Evolutionary conservation across 352 stramenopile genomes (phyloP), one percentile per base, ranked within the genome.

Genomic region (Saprolegnia diclina): DNA sequence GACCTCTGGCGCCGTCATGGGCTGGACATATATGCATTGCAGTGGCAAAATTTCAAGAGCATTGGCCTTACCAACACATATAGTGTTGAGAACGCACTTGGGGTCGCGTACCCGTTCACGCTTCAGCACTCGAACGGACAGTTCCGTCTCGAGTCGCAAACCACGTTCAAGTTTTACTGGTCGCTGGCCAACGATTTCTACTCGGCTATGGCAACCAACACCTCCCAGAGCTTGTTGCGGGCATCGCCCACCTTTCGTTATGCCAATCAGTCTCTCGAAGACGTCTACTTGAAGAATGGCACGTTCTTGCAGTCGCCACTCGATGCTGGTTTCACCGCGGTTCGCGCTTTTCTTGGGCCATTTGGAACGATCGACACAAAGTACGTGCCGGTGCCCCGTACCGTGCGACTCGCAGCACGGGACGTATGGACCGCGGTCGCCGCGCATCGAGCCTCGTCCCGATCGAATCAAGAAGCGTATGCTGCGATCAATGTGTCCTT

Each of bases 41-140:
- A 57, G 50, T 57, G 50, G 50, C 50, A 57, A 24, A 57, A 57
- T 57, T 57, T 26, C 26, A 57, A 57, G 21, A 32, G 13, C 4
- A 57, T 57, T 57, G 50, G 50, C 14, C n/a, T 57, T 7, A 26
- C 7, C 19, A 57, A 35, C 21, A 24, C 21, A 26, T 57, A 57
- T 24, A 32, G 19, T 32, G 26, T 57, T 9, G 21, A 18, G 16
- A 57, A 57, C 26, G 21, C 21, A 18, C 29, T 32, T 24, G 50
- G 50, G 1, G 50, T 56, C 26, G 24, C 50, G n/a, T 56, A 35
- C 26, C 50, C 50, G n/a, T 24, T 56, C 50, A 56, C 50, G 13
- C 4, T 56, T 1, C 50, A 56, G 24, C 26, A 26, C n/a, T 24
- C n/a, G 3, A 1, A 35, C 24, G n/a, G 13, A 56, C n/a, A 35